A percentile compares a stretch with the other conserved stretches of the same genome.
Conservation (phyloP, 148 eudicot species). For the Dysphania ambrosioides region DNA sequence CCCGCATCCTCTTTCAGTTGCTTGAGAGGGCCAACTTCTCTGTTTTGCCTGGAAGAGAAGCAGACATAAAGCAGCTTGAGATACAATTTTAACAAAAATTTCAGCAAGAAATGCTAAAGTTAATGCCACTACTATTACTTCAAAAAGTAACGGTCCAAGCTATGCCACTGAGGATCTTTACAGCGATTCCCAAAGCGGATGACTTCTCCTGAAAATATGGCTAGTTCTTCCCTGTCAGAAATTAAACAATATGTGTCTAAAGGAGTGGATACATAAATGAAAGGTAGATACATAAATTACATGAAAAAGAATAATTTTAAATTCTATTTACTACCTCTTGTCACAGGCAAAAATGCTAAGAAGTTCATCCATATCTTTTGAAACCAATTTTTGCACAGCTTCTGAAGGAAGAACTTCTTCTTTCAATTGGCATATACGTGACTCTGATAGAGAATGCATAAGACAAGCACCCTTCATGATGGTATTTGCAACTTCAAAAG, state of each 20-base stretch:
- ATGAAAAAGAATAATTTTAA: background rate
- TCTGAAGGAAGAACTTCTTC: conserved; percentile 64
- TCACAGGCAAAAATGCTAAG: conserved; percentile 75
- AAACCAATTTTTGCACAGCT: conserved; percentile 69
- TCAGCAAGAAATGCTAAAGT: background rate
- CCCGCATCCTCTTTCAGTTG: conserved; percentile 74
- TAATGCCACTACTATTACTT: conserved; percentile 46
- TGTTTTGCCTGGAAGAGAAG: conserved; percentile 37
- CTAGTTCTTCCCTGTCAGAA: conserved; percentile 73
- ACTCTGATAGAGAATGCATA: conserved; percentile 76
- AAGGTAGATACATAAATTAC: background rate
- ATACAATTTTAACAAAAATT: background rate
- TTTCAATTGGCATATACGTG: conserved; percentile 53
- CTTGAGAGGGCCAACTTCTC: conserved; percentile 49
- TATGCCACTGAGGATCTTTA: conserved; percentile 97
- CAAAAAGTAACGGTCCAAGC: conserved; percentile 64
- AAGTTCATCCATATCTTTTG: conserved; percentile 67
- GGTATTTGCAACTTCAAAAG: conserved; percentile 96
- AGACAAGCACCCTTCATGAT: conserved; percentile 76
- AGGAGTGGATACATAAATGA: background rate
- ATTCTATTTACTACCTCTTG: conserved; percentile 52
- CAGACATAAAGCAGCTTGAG: background rate
- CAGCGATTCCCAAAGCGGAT: conserved; percentile 89
- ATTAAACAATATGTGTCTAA: conserved; percentile 14
- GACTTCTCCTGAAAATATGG: conserved; percentile 77